A percentile compares a stretch with the other conserved stretches of the same genome.
These are phyloP conservation scores for Cladosporium cucumerinum DNA, from an alignment of 2,329 filamentous ascomycete species.

Conservation along the genomic window DNA sequence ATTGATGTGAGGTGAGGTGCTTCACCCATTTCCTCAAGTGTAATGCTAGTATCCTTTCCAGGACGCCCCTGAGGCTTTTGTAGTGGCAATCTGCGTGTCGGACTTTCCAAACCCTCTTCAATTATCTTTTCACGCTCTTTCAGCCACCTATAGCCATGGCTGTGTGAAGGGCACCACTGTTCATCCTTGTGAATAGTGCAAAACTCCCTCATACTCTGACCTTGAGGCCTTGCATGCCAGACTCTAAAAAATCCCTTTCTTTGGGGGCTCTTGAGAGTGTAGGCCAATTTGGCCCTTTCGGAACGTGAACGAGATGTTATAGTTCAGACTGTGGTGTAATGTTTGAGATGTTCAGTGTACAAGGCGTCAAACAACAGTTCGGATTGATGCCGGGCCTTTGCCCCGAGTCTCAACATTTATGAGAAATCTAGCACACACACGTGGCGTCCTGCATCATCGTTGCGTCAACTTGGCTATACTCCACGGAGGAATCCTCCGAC, in stretches of 20 bases:
- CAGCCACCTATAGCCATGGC: neutral
- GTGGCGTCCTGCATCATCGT: neutral
- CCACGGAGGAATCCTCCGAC: neutral
- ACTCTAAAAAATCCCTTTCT: neutral
- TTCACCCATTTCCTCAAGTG: neutral
- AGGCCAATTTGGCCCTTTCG: neutral
- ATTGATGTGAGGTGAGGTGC: neutral
- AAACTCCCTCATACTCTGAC: neutral
- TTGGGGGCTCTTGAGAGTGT: neutral
- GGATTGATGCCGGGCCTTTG: neutral
- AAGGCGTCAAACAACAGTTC: neutral
- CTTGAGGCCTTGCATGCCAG: neutral
- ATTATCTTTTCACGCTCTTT: neutral
- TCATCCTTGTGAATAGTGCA: neutral
- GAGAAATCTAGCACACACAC: neutral
- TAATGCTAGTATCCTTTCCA: neutral
- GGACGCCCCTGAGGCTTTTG: neutral
- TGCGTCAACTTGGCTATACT: neutral
- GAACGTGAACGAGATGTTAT: neutral
- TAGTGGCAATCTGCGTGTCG: neutral
- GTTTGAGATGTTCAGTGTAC: neutral
- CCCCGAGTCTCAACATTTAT: neutral
- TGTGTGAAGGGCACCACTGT: neutral
- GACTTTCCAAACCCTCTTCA: slow-evolving; percentile 2
- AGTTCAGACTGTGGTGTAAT: neutral